Evolutionary conservation across 2,329 filamentous ascomycete species (phyloP), one percentile per base, ranked within the genome.

Genomic region (Hirsutella minnesotensis): DNA sequence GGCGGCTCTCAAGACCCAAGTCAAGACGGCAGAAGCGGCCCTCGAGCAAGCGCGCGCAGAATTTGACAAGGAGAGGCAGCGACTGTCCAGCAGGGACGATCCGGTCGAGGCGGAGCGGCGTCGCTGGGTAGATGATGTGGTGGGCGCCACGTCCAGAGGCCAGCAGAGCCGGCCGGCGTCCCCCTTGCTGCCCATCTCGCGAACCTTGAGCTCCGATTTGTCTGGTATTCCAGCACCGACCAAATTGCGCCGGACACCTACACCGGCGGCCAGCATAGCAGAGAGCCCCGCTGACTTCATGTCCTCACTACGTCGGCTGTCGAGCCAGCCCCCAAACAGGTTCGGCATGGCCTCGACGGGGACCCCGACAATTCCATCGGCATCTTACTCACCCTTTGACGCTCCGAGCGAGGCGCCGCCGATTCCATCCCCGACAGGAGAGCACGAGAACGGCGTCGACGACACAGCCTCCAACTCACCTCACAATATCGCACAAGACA

Each of bases 401-500:
- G 59, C 55, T 4, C 51, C 56, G 1, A 52, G 48, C 42, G 64
- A 65, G 29, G 50, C 64, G 9, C 58, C 54, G 3, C 52, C 53
- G 1, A 49, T 50, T n/a, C 55, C 65, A 0, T 63, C 66, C 0
- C 64, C 61, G 3, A 56, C 63, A 1, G 64, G 68, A 39, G 63
- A 69, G 15, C 63, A 69, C 2, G 71, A 76, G 41, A 75, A 77
- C 35, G 70, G 68, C n/a, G 60, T 71, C 20, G 74, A 77, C 39
- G 58, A 62, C 15, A 46, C 49, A 5, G 52, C 51, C 15, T 66
- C 70, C 2, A 73, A 72, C 1, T 83, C 79, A 3, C 81, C 81
- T 1, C 78, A 79, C 33, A 79, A 81, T 45, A 78, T 83, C 7
- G 75, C 85, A 46, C 83, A 88, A 51, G 89, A 95, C 54, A 83